Percentiles rank a stretch among this genome's conserved stretches.
phyloP scores from a whole-genome alignment of 2,329 filamentous ascomycete species.

The Helminthosporium solani region DNA sequence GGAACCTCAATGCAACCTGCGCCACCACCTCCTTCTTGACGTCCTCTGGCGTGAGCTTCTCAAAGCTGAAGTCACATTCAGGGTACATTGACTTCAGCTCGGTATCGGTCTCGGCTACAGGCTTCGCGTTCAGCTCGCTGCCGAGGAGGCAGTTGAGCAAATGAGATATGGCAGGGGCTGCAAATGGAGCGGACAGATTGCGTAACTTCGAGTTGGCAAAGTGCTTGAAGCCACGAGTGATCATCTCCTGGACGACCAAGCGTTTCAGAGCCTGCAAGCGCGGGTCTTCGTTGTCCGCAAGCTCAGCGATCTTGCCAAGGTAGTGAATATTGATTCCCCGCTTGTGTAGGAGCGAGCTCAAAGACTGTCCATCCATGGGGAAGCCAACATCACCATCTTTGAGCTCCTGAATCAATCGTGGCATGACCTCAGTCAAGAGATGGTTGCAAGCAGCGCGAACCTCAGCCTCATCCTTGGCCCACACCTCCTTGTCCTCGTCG shows the following conservation, averaged over 20 bases:
- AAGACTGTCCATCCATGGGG: conserved; percentile 95
- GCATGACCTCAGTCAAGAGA: conserved; percentile 74
- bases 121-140: conserved; percentile 70
- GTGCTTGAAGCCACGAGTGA: conserved; percentile 95
- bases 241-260: conserved; percentile 86
- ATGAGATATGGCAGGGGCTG: conserved; percentile 78
- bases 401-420: conserved; percentile 82
- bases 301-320: conserved; percentile 76
- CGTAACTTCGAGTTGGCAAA: conserved; percentile 76
- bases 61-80: conserved; percentile 79
- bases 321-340: conserved; percentile 97
- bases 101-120: conserved; percentile 74
- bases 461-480: conserved; percentile 80
- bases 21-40: conserved; percentile 69
- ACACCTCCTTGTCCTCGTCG: conserved; percentile 82
- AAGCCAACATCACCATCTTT: conserved; percentile 93
- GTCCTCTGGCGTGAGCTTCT: conserved; percentile 71
- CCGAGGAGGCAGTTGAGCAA: conserved; percentile 93
- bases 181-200: conserved; percentile 75
- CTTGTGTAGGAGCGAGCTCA: conserved; percentile 88
- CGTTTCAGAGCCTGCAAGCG: conserved; percentile 75
- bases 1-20: conserved; percentile 73
- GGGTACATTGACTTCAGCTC: conserved; percentile 73
- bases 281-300: conserved; percentile 60
- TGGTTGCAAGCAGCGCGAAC: conserved; percentile 82